Conservation (phyloP, 2,329 filamentous ascomycete genomes). For the Botrytis medusae region DNA sequence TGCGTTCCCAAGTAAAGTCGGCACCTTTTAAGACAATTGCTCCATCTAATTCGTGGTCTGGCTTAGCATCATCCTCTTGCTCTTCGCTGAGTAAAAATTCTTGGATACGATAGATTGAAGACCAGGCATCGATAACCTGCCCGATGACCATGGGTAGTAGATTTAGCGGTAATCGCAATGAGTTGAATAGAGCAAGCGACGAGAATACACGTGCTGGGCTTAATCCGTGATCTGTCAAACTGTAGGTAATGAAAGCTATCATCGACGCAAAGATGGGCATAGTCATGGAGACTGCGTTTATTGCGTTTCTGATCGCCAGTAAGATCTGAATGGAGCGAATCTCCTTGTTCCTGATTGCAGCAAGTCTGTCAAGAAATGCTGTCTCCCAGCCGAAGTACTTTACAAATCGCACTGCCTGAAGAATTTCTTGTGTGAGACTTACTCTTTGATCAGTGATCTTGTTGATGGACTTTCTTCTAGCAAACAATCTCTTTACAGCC, state of each 20-base stretch:
- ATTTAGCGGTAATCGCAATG: constrained; percentile 85
- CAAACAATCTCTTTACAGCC: constrained; percentile 75
- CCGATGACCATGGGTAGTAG: constrained; percentile 84
- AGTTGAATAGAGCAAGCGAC: constrained; percentile 90
- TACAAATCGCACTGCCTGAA: constrained; percentile 89
- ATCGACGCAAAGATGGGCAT: constrained; percentile 88
- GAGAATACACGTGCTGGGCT: constrained; percentile 83
- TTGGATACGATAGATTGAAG: constrained; percentile 80
- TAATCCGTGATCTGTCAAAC: constrained; percentile 64
- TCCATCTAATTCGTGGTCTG: constrained; percentile 57
- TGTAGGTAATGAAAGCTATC: constrained; percentile 86
- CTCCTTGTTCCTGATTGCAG: constrained; percentile 71
- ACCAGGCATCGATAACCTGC: constrained; percentile 85
- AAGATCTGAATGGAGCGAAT: constrained; percentile 82
- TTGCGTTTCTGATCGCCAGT: constrained; percentile 67
- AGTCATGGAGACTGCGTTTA: constrained; percentile 59
- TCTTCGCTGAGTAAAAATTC: constrained; percentile 88
- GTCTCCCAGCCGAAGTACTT: constrained; percentile 97
- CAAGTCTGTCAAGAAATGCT: constrained; percentile 76
- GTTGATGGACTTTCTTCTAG: constrained; percentile 77
- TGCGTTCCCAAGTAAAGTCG: constrained; percentile 84
- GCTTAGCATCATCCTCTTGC: constrained; percentile 65
- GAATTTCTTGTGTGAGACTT: constrained; percentile 85
- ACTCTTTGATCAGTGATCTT: constrained; percentile 92
- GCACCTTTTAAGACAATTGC: constrained; percentile 72